These are phyloP conservation scores for Trametes meyenii DNA, from an alignment of 768 basidiomycete genomes.

Conservation along the genomic window DNA sequence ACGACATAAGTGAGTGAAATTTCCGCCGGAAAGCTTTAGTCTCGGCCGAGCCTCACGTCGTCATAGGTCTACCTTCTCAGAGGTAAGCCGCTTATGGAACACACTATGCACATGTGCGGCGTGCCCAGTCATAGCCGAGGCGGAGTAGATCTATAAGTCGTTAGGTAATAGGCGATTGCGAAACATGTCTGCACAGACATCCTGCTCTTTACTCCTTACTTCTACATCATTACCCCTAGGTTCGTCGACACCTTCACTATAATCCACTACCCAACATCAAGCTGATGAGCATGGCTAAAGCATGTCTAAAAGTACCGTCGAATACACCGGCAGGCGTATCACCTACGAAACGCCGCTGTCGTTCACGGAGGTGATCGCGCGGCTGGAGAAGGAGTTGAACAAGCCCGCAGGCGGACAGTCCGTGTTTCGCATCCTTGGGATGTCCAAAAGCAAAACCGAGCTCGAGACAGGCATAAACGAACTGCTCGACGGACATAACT, in stretches of 20 bases:
- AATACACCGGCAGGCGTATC: conserved; percentile 44
- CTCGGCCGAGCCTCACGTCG: neutral
- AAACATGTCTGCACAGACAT: neutral
- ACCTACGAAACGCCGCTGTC: conserved; percentile 45
- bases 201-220: too few species aligned
- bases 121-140: conserved; percentile 6
- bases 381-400: conserved; percentile 47
- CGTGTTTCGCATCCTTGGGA: conserved; percentile 31
- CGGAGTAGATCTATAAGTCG: neutral
- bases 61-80: neutral
- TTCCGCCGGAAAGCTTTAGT: neutral
- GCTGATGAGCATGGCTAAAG: neutral
- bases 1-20: too few species aligned
- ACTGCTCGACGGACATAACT: conserved; percentile 41
- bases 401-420: conserved; percentile 37
- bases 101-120: neutral
- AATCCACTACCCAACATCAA: neutral
- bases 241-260: neutral
- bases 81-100: neutral
- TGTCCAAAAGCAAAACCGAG: conserved; percentile 38
- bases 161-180: neutral
- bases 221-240: too few species aligned
- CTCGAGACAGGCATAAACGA: conserved; percentile 39
- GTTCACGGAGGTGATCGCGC: conserved; percentile 44
- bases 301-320: conserved; percentile 22